A percentile compares a stretch with the other conserved stretches of the same genome.
phyloP scores from a whole-genome alignment of 164 flowering plant species.

The Macadamia tetraphylla region DNA sequence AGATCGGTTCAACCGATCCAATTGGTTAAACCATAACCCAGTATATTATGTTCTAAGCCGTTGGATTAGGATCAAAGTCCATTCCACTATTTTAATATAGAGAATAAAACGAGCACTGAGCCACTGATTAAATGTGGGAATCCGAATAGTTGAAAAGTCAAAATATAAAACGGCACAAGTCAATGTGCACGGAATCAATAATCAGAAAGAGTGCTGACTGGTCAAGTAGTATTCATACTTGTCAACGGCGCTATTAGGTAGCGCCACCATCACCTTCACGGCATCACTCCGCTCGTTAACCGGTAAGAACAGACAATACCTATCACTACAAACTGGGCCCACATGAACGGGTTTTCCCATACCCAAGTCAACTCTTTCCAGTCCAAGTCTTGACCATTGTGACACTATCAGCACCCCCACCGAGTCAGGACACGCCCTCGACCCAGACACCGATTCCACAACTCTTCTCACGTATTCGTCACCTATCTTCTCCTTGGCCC shows the following conservation, averaged over 20 bases:
- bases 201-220: background rate
- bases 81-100: too few relatives aligned
- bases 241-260: conserved; percentile 43
- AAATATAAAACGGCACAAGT: too few relatives aligned
- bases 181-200: too few relatives aligned
- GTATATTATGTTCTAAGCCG: too few relatives aligned
- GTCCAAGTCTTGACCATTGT: conserved; percentile 72
- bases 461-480: conserved; percentile 43
- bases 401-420: conserved; percentile 62
- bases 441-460: conserved; percentile 31
- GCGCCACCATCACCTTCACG: conserved; percentile 61
- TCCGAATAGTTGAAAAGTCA: too few relatives aligned
- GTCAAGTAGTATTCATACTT: conserved; percentile 31
- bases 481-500: conserved; percentile 48
- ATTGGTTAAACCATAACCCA: too few relatives aligned
- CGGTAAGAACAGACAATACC: conserved; percentile 61
- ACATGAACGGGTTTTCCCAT: conserved; percentile 59
- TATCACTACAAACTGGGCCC: conserved; percentile 44
- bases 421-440: conserved; percentile 46
- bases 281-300: conserved; percentile 32
- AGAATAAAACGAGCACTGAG: too few relatives aligned
- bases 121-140: too few relatives aligned
- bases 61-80: too few relatives aligned
- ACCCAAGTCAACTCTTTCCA: conserved; percentile 71
- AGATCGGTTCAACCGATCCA: too few relatives aligned